Evolutionary conservation across 306 rosid species (phyloP).

Genomic region (Vicia faba): DNA sequence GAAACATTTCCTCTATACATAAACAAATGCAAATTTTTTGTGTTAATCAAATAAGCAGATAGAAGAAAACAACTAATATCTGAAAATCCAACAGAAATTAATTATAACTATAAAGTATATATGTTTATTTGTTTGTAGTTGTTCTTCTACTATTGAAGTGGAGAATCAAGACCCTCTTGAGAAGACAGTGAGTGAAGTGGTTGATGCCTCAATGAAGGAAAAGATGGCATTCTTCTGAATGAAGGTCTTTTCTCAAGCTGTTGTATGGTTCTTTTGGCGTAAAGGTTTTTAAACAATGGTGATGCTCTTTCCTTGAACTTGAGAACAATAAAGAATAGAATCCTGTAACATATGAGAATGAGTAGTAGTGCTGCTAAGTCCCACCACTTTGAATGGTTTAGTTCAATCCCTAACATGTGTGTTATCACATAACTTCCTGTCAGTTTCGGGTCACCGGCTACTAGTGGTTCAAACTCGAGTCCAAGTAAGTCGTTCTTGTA

Average conservation of each 20-base stretch:
- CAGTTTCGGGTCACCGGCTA: slow-evolving; percentile 51
- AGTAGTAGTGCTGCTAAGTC: slow-evolving; percentile 51
- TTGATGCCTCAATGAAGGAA: slow-evolving; percentile 56
- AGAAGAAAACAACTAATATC: slow-evolving; percentile 13
- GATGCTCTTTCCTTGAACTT: slow-evolving; percentile 58
- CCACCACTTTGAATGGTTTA: slow-evolving; percentile 66
- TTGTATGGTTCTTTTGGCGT: slow-evolving; percentile 48
- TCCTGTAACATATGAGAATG: slow-evolving; percentile 44
- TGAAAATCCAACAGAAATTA: slow-evolving; percentile 15
- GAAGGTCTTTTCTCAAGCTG: slow-evolving; percentile 57
- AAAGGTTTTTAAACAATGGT: slow-evolving; percentile 44
- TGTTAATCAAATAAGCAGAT: slow-evolving; percentile 28
- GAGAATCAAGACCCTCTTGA: slow-evolving; percentile 63
- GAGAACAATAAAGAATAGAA: slow-evolving; percentile 45
- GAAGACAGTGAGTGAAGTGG: slow-evolving; percentile 57
- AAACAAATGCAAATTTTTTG: slow-evolving; percentile 37
- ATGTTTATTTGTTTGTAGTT: not conserved
- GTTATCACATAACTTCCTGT: slow-evolving; percentile 50
- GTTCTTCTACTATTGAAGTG: slow-evolving; percentile 40
- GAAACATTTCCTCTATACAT: slow-evolving; percentile 39
- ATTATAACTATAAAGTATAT: not conserved
- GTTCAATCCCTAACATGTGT: slow-evolving; percentile 47
- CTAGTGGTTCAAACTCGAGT: slow-evolving; percentile 58
- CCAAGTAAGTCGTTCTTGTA: slow-evolving; percentile 76
- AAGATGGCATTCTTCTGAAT: slow-evolving; percentile 48